Conservation (phyloP, 768 basidiomycete genomes). For the Leccinum boreale region DNA sequence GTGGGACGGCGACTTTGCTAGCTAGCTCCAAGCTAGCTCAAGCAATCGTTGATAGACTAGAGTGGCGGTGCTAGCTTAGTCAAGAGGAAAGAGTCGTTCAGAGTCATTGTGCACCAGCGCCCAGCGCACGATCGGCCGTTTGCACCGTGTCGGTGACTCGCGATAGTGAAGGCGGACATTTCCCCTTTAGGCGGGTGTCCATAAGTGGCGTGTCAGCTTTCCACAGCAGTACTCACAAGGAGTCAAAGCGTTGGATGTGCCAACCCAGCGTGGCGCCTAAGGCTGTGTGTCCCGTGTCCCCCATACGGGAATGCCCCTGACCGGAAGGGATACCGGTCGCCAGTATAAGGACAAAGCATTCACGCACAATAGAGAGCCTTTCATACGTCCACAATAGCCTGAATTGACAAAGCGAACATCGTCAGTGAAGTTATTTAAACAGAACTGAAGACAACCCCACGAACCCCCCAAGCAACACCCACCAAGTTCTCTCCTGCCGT, state of each 20-base stretch:
- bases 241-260: constrained; percentile 20
- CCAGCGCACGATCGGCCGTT: background rate
- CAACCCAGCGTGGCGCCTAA: background rate
- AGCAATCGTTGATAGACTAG: too few species aligned
- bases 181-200: background rate
- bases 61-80: background rate
- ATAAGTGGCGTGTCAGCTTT: background rate
- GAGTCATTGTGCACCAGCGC: too few species aligned
- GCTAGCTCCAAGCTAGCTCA: background rate
- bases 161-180: background rate
- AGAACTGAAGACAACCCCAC: background rate
- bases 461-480: background rate
- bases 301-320: constrained; percentile 22
- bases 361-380: constrained; percentile 16
- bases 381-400: constrained; percentile 1
- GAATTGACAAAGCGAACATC: constrained; percentile 14
- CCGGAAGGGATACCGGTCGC: constrained; percentile 5
- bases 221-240: constrained; percentile 1
- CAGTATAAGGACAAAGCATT: constrained; percentile 24
- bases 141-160: background rate
- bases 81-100: too few species aligned
- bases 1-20: background rate
- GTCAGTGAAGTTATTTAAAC: constrained; percentile 23
- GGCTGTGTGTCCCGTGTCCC: constrained; percentile 16
- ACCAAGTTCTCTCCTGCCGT: background rate